Evolutionary conservation across 2,329 filamentous ascomycete species (phyloP).

Genomic region (Clonostachys rosea): DNA sequence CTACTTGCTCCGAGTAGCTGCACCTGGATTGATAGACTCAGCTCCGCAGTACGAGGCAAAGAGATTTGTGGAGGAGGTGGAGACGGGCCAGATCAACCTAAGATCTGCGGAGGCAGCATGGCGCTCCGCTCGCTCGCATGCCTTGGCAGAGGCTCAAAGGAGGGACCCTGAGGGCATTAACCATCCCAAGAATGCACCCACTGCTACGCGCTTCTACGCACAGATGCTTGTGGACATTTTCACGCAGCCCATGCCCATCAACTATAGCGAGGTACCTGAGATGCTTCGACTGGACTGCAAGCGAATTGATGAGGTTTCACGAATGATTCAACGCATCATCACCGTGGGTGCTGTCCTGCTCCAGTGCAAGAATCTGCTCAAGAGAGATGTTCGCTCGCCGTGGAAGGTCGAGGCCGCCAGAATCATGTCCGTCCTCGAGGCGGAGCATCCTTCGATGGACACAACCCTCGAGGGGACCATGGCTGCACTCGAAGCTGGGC

Average conservation of each 20-base stretch:
- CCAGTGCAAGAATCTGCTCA: slow-evolving; percentile 78
- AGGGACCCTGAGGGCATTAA: slow-evolving; percentile 66
- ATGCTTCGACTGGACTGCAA: slow-evolving; percentile 66
- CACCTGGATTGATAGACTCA: slow-evolving; percentile 67
- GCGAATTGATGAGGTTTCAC: slow-evolving; percentile 46
- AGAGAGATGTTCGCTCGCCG: slow-evolving; percentile 70
- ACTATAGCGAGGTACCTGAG: slow-evolving; percentile 59
- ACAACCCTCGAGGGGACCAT: slow-evolving; percentile 55
- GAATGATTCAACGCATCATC: slow-evolving; percentile 50
- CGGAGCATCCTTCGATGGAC: slow-evolving; percentile 42
- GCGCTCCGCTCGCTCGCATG: slow-evolving; percentile 57
- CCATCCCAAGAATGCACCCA: slow-evolving; percentile 57
- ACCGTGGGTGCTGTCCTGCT: slow-evolving; percentile 71
- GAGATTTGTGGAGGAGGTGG: slow-evolving; percentile 62
- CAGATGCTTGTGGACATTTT: slow-evolving; percentile 73
- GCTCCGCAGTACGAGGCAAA: slow-evolving; percentile 71
- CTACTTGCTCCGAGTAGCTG: slow-evolving; percentile 68
- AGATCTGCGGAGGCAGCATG: slow-evolving; percentile 61
- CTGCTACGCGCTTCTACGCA: slow-evolving; percentile 66
- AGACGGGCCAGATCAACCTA: slow-evolving; percentile 48
- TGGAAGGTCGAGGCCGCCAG: slow-evolving; percentile 73
- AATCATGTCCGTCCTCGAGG: slow-evolving; percentile 66
- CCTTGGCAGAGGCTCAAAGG: slow-evolving; percentile 60
- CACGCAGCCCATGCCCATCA: slow-evolving; percentile 56
- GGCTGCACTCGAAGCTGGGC: slow-evolving; percentile 56